A percentile compares a stretch with the other conserved stretches of the same genome.
Evolutionary conservation across 768 basidiomycete genomes (phyloP).

Genomic region (Pleurotus cornucopiae): DNA sequence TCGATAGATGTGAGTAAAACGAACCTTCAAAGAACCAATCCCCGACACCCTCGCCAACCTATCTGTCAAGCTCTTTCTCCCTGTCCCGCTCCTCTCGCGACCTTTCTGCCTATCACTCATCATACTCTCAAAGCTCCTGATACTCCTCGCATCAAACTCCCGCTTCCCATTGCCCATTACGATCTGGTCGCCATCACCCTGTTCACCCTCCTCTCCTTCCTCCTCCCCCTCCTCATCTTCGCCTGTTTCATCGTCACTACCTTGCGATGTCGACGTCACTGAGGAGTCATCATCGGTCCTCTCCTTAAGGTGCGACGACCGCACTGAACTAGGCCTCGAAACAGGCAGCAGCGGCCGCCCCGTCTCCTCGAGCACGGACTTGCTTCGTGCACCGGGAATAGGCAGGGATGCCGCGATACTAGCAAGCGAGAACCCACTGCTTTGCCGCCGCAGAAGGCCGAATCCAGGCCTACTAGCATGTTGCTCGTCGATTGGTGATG

Average conservation of each 20-base stretch:
- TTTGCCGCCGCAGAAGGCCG: constrained; percentile 65
- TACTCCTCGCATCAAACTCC: constrained; percentile 63
- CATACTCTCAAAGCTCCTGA: constrained; percentile 87
- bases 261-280: constrained; percentile 28
- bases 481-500: constrained; percentile 11
- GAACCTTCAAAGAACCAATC: constrained; percentile 31
- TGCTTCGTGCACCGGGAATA: constrained; percentile 36
- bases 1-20: background rate
- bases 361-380: constrained; percentile 28
- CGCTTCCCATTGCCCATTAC: constrained; percentile 33
- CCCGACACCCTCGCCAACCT: constrained; percentile 77
- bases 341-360: constrained; percentile 48
- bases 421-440: constrained; percentile 77
- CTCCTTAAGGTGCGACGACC: constrained; percentile 21
- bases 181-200: constrained; percentile 29
- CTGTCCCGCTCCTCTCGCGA: constrained; percentile 19
- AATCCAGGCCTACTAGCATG: constrained; percentile 44
- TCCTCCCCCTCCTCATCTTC: constrained; percentile 28
- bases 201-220: constrained; percentile 31
- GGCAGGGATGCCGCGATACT: constrained; percentile 62
- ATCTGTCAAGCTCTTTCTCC: constrained; percentile 73
- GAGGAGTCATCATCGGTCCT: constrained; percentile 26
- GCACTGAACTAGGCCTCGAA: constrained; percentile 36
- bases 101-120: constrained; percentile 44
- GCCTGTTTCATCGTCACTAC: constrained; percentile 31